These are phyloP conservation scores for Cladosporium cucumerinum DNA, from an alignment of 2,329 filamentous ascomycete species.

Conservation along the genomic window DNA sequence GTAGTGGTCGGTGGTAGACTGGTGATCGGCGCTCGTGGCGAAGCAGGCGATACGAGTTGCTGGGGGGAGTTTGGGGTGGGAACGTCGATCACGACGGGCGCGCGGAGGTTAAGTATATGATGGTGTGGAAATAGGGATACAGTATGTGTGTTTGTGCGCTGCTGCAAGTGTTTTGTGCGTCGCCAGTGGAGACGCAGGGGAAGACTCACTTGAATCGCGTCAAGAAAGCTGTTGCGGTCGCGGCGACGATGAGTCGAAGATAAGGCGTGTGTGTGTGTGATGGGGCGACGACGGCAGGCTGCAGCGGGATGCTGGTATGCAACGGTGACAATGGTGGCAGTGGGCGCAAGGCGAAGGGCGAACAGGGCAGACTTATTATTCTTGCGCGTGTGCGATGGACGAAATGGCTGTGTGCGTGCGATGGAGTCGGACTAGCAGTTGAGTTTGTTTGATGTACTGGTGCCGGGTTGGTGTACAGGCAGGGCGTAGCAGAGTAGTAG, in stretches of 20 bases:
- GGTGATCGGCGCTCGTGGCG: slow-evolving; percentile 12
- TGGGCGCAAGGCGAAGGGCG: not conserved
- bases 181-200: not conserved
- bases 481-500: not conserved
- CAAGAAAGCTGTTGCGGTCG: slow-evolving; percentile 14
- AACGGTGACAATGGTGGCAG: not conserved
- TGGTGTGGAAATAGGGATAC: not conserved
- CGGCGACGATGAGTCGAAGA: slow-evolving; percentile 9
- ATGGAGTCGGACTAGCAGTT: not conserved
- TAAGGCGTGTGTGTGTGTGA: slow-evolving; percentile 7
- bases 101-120: not conserved
- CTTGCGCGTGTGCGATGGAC: slow-evolving; percentile 1
- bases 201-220: slow-evolving; percentile 11
- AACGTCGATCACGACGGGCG: slow-evolving; percentile 6
- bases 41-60: slow-evolving; percentile 1
- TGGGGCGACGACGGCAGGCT: slow-evolving; percentile 6
- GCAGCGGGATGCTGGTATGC: slow-evolving; percentile 10
- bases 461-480: not conserved
- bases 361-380: not conserved
- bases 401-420: slow-evolving; percentile 1
- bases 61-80: not conserved
- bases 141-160: not conserved
- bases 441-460: not conserved
- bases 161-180: not conserved
- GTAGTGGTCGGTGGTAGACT: not conserved